These are phyloP conservation scores for Fusarium bactridioides DNA, from an alignment of 2,329 filamentous ascomycete species.

Conservation along the genomic window DNA sequence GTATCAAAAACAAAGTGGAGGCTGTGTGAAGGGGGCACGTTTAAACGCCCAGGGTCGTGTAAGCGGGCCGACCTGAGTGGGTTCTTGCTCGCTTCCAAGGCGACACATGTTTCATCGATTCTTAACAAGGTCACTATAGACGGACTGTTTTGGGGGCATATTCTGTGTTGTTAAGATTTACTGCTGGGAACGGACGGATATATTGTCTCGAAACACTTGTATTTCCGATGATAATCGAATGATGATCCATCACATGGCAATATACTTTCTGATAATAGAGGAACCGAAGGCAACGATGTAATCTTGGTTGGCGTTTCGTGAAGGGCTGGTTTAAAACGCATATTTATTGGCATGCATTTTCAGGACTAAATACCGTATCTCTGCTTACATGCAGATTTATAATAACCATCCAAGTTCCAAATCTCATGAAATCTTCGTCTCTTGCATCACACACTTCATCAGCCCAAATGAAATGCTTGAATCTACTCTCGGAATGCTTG, in stretches of 20 bases:
- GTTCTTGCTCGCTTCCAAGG: constrained; percentile 12
- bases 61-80: constrained; percentile 5
- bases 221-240: constrained; percentile 14
- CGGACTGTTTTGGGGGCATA: constrained; percentile 1
- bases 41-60: background rate
- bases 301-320: background rate
- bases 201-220: constrained; percentile 6
- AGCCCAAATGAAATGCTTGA: background rate
- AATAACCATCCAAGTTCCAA: background rate
- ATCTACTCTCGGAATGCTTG: background rate
- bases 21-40: constrained; percentile 22
- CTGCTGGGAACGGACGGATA: constrained; percentile 4
- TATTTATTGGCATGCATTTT: background rate
- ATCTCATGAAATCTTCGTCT: background rate
- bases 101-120: constrained; percentile 31
- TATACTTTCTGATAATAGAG: background rate
- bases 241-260: background rate
- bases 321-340: background rate
- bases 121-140: background rate
- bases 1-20: constrained; percentile 34
- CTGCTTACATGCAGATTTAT: background rate
- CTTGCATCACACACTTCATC: background rate
- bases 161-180: background rate
- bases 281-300: background rate
- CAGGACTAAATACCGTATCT: background rate